These are phyloP conservation scores for Ophiocordyceps polyrhachis-furcata DNA, from an alignment of 2,329 filamentous ascomycete genomes.

Conservation along the genomic window DNA sequence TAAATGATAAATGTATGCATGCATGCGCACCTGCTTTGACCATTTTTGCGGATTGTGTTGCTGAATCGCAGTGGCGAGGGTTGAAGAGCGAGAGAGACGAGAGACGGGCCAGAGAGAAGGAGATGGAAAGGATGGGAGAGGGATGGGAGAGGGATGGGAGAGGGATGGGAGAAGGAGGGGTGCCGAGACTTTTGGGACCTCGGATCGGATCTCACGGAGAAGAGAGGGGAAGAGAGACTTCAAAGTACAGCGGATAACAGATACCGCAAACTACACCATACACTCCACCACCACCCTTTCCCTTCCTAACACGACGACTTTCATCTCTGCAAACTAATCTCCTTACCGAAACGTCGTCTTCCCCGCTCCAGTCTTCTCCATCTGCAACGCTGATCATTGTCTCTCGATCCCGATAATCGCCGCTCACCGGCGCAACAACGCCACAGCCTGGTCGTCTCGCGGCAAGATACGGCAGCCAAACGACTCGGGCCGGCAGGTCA, in stretches of 20 bases:
- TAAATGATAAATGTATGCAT: neutral
- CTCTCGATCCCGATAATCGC: neutral
- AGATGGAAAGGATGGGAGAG: neutral
- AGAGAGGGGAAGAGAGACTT: neutral
- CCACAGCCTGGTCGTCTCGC: conserved; percentile 6
- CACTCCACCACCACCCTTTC: neutral
- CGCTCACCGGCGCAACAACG: conserved; percentile 2
- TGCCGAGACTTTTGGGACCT: neutral
- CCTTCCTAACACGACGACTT: neutral
- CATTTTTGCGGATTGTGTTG: conserved; percentile 55
- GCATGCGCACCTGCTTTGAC: conserved; percentile 78
- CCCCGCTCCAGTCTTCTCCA: neutral
- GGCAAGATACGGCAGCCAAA: conserved; percentile 9
- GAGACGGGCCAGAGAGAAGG: neutral
- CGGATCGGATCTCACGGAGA: neutral
- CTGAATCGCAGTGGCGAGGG: neutral
- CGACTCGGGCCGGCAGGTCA: conserved; percentile 10
- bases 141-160: neutral
- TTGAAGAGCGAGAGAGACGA: neutral
- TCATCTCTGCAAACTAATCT: too few species aligned
- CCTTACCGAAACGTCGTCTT: neutral
- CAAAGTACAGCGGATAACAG: neutral
- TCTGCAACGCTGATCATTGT: neutral
- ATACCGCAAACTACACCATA: neutral
- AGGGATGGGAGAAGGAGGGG: neutral